Evolutionary conservation across 176 grass and related monocot species (phyloP).

Genomic region (Tillandsia leiboldiana): DNA sequence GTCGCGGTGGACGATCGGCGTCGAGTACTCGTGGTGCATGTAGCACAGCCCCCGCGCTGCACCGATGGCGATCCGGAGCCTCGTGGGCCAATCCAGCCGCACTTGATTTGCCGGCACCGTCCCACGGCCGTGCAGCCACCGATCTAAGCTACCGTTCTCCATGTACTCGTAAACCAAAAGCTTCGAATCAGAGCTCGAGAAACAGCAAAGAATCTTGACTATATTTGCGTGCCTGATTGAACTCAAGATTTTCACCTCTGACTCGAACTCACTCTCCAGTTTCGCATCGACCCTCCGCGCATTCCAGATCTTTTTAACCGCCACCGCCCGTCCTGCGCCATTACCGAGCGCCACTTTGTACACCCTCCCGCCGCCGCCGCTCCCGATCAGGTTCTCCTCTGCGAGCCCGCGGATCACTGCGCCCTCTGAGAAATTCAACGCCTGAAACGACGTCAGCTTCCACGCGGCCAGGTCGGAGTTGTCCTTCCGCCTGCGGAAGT

Average conservation of each 20-base stretch:
- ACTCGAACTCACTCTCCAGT: slow-evolving; percentile 56
- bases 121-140: slow-evolving; percentile 53
- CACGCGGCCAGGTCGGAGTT: slow-evolving; percentile 21
- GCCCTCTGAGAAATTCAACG: slow-evolving; percentile 39
- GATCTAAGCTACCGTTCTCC: slow-evolving; percentile 62
- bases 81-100: slow-evolving; percentile 46
- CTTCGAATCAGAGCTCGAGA: slow-evolving; percentile 54
- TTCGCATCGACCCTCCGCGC: slow-evolving; percentile 31
- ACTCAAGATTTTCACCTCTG: slow-evolving; percentile 62
- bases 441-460: slow-evolving; percentile 74
- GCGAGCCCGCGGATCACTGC: slow-evolving; percentile 33
- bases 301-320: slow-evolving; percentile 67
- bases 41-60: slow-evolving; percentile 57
- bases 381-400: slow-evolving; percentile 64
- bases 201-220: slow-evolving; percentile 61
- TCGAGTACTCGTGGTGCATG: slow-evolving; percentile 72
- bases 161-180: slow-evolving; percentile 91
- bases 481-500: slow-evolving; percentile 27
- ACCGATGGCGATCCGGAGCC: slow-evolving; percentile 56
- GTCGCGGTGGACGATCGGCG: slow-evolving; percentile 72
- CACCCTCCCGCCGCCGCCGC: slow-evolving; percentile 55
- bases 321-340: slow-evolving; percentile 32
- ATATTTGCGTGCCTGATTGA: slow-evolving; percentile 69
- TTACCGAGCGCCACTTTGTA: slow-evolving; percentile 44
- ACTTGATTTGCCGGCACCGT: background rate